phyloP scores from a whole-genome alignment of 805 yeast genomes.

The Wickerhamia fluorescens region DNA sequence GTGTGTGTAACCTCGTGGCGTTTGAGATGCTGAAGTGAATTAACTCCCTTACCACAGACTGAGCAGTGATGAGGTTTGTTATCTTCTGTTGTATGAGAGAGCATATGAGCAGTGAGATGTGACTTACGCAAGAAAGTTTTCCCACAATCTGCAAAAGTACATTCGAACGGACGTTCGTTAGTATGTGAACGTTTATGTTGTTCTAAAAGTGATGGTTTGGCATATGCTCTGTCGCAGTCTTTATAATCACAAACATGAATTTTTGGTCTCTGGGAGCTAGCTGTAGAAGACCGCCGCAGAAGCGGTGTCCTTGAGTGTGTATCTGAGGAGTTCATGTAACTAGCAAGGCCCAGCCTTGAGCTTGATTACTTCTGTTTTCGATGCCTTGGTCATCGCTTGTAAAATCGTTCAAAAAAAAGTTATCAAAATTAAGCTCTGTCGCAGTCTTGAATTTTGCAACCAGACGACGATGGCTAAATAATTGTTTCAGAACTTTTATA shows the following conservation, averaged over 20 bases:
- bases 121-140: slow-evolving; percentile 68
- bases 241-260: slow-evolving; percentile 54
- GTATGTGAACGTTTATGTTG: slow-evolving; percentile 80
- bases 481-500: too few relatives aligned
- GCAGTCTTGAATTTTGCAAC: too few relatives aligned
- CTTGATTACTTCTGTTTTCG: slow-evolving; percentile 1
- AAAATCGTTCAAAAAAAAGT: too few relatives aligned
- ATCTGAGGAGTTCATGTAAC: too few relatives aligned
- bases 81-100: slow-evolving; percentile 48
- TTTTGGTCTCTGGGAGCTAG: slow-evolving; percentile 41
- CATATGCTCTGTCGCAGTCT: slow-evolving; percentile 69
- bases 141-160: slow-evolving; percentile 50
- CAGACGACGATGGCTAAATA: too few relatives aligned
- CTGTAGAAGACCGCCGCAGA: slow-evolving; percentile 11
- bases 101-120: slow-evolving; percentile 67
- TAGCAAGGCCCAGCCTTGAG: too few relatives aligned
- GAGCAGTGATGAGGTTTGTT: slow-evolving; percentile 69
- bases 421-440: too few relatives aligned
- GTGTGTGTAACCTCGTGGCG: slow-evolving; percentile 83
- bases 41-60: slow-evolving; percentile 76
- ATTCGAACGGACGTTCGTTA: slow-evolving; percentile 68
- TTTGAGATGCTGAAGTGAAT: slow-evolving; percentile 69
- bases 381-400: too few relatives aligned
- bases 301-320: too few relatives aligned
- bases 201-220: slow-evolving; percentile 73